Base-by-base conservation (phyloP, 2,329 filamentous ascomycete genomes). In the Diatrype stigma region DNA sequence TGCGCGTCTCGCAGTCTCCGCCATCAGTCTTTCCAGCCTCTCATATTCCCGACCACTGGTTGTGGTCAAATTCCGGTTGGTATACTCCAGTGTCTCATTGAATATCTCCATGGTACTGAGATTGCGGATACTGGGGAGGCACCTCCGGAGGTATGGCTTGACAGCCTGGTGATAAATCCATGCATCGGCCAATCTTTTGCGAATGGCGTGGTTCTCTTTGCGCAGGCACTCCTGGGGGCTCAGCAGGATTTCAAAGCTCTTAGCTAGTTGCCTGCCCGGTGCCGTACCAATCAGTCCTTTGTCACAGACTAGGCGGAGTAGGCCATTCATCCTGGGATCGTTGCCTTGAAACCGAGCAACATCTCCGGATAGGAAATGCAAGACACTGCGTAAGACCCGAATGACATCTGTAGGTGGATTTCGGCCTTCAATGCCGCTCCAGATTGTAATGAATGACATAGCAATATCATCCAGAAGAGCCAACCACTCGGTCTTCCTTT, bases 91-190 rank as follows among this genome's bases (percentile, higher is more conserved):
- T n/a, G n/a, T n/a, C n/a, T n/a, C n/a, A n/a, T n/a, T n/a, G n/a
- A n/a, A n/a, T n/a, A n/a, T n/a, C n/a, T n/a, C n/a, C n/a, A n/a
- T n/a, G n/a, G n/a, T n/a, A n/a, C n/a, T n/a, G n/a, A n/a, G n/a
- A n/a, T n/a, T n/a, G n/a, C n/a, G n/a, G n/a, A n/a, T n/a, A n/a
- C 47, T 55, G 1, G 71, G 70, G 35, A 74, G 69, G 8, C 78
- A 78, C 3, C 64, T 53, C 30, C 70, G 60, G 2, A 78, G 61
- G 3, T 69, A 65, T 7, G 61, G 63, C 47, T 67, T 60, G 0
- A 79, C 58, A 11, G 50, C 48, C 28, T 52, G 51, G 34, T 60
- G 55, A 47, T 66, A 67, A 12, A 67, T 53, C 64, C 63, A 67
- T 12, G 56, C 56, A 3, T 56, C 54, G 17, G 55, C 54, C 8